Percentiles rank a stretch among this genome's conserved stretches.
Evolutionary conservation across 495 filamentous ascomycete genomes (phyloP).

Genomic region (Pyrenopolyporus hunteri): DNA sequence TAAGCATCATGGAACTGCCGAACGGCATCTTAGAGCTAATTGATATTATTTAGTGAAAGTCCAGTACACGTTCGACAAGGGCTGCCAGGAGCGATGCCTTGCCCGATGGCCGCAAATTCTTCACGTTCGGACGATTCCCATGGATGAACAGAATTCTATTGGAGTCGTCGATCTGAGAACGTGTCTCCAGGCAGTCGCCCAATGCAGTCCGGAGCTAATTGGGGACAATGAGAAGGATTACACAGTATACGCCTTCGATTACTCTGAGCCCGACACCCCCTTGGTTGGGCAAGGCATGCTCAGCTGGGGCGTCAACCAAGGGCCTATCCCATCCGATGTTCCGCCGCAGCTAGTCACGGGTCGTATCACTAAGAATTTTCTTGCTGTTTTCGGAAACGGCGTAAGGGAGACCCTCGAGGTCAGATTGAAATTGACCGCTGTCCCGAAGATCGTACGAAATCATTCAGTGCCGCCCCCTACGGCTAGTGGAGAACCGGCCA

Average conservation of each 20-base stretch:
- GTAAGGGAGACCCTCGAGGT: slow-evolving; percentile 93
- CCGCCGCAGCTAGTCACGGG: slow-evolving; percentile 82
- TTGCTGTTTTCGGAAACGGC: slow-evolving; percentile 82
- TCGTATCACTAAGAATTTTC: slow-evolving; percentile 81
- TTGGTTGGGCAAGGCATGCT: slow-evolving; percentile 96
- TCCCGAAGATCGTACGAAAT: slow-evolving; percentile 71
- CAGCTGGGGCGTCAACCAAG: slow-evolving; percentile 74
- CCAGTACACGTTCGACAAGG: slow-evolving; percentile 93
- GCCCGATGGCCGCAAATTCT: slow-evolving; percentile 86
- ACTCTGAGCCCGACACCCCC: slow-evolving; percentile 90
- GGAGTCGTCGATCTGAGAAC: slow-evolving; percentile 89
- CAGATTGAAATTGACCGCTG: slow-evolving; percentile 83
- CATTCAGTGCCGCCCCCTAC: slow-evolving; percentile 65
- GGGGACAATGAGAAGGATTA: slow-evolving; percentile 86
- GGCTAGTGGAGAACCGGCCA: slow-evolving; percentile 35
- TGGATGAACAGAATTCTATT: slow-evolving; percentile 75
- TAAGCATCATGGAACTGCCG: slow-evolving; percentile 37
- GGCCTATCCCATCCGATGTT: slow-evolving; percentile 60
- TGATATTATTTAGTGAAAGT: slow-evolving; percentile 76
- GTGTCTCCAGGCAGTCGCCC: slow-evolving; percentile 83
- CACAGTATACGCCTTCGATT: slow-evolving; percentile 95
- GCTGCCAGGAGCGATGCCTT: slow-evolving; percentile 86
- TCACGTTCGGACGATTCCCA: slow-evolving; percentile 74
- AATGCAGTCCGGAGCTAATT: slow-evolving; percentile 83
- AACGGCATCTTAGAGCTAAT: slow-evolving; percentile 30